Base-by-base conservation (phyloP, 106 monocot genomes). In the Iris macrosiphon region DNA sequence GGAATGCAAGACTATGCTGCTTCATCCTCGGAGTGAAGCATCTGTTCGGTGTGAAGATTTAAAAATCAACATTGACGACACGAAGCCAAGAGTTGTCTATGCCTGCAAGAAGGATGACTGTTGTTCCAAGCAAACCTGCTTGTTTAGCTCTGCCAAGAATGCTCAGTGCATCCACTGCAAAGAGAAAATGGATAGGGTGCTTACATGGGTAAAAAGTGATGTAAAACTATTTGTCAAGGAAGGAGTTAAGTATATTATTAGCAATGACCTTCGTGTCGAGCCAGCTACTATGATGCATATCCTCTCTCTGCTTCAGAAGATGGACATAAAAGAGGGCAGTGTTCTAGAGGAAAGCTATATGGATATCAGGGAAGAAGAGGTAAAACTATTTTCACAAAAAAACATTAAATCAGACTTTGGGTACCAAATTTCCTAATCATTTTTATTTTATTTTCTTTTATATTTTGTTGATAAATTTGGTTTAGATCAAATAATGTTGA, bases 1-100 rank as follows among this genome's bases (percentile, higher is more conserved):
- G 20, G 55, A 31, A 19, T 55, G 33, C 55, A 55, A 55, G 55
- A 34, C 25, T 16, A 55, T 55, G 55, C 35, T 55, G 18, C 34
- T 55, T 0, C 18, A 37, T 5, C 55, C 55, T 54, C n/a, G n/a
- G n/a, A n/a, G n/a, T n/a, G n/a, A n/a, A n/a, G n/a, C n/a, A n/a
- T n/a, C n/a, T n/a, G n/a, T n/a, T n/a, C n/a, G n/a, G n/a, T n/a
- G n/a, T 49, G 48, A 23, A 6, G 20, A 49, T 49, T 26, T 49
- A 22, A 12, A 6, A 2, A 7, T 49, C 6, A 12, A 22, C 6
- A 49, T 49, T 23, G 48, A 49, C 24, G 10, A 49, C 4, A 6
- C 20, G 4, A 21, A 49, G 19, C 48, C 48, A 6, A 6, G 18
- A 19, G 24, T 19, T 21, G 19, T 21, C 48, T 49, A 23, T 21